Percentiles rank a stretch among this genome's conserved stretches.
phyloP scores from a whole-genome alignment of 139 green algal species.

The Chlamydomonas asymmetrica region DNA sequence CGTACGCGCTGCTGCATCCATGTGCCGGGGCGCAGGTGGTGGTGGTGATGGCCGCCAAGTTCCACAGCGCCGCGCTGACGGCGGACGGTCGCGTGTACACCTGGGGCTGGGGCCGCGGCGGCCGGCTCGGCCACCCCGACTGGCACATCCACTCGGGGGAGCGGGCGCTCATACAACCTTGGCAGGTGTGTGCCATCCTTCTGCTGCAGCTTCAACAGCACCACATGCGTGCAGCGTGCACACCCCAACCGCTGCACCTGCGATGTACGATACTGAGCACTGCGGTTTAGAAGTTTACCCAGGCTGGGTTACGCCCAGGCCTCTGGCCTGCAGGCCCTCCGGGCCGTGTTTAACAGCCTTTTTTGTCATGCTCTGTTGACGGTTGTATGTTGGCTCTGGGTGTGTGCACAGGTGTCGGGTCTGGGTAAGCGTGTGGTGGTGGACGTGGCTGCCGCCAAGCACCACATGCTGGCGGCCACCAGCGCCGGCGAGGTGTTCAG shows the following conservation, averaged over 20 bases:
- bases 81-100: slow-evolving; percentile 73
- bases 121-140: slow-evolving; percentile 85
- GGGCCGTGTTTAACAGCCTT: too few species aligned
- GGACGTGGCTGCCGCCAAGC: slow-evolving; percentile 76
- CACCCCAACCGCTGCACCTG: too few species aligned
- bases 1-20: too few species aligned
- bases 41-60: slow-evolving; percentile 79
- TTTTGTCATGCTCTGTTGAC: too few species aligned
- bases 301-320: too few species aligned
- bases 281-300: too few species aligned
- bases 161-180: slow-evolving; percentile 64
- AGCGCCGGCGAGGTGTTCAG: slow-evolving; percentile 77
- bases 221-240: neutral
- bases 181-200: slow-evolving; percentile 36
- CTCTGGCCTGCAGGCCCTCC: too few species aligned
- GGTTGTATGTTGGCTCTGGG: too few species aligned
- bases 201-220: slow-evolving; percentile 9
- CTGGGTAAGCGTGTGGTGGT: slow-evolving; percentile 48
- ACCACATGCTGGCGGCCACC: slow-evolving; percentile 83
- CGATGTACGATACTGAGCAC: too few species aligned
- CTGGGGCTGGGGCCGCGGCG: slow-evolving; percentile 88
- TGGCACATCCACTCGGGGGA: slow-evolving; percentile 80
- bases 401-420: slow-evolving; percentile 42
- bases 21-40: slow-evolving; percentile 5
- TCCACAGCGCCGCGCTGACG: slow-evolving; percentile 81